phyloP scores from a whole-genome alignment of 2,329 filamentous ascomycete species.

The Chrysoporthe deuterocubensis region DNA sequence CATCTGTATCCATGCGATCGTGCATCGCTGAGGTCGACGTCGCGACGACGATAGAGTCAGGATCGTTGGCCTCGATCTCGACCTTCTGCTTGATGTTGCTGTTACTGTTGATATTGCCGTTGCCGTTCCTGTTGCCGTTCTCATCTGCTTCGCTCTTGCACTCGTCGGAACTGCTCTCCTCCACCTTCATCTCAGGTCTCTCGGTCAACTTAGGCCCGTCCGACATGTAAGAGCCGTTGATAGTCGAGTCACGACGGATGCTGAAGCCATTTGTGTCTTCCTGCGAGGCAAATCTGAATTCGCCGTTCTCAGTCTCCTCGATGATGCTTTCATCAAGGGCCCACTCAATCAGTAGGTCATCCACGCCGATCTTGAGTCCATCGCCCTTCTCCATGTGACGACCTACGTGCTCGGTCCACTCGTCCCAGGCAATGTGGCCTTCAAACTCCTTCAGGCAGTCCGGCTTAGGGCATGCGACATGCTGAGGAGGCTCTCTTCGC shows the following conservation, averaged over 20 bases:
- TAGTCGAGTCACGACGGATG: slow-evolving; percentile 31
- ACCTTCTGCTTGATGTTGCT: not conserved
- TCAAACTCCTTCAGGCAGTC: slow-evolving; percentile 75
- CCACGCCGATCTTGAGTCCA: slow-evolving; percentile 59
- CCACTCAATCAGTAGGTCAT: slow-evolving; percentile 62
- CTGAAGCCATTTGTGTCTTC: slow-evolving; percentile 38
- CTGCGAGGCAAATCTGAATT: slow-evolving; percentile 57
- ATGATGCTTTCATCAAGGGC: slow-evolving; percentile 68
- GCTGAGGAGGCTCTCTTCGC: slow-evolving; percentile 70
- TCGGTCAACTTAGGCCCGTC: slow-evolving; percentile 20
- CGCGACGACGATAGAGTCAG: slow-evolving; percentile 38
- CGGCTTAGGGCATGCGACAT: slow-evolving; percentile 70
- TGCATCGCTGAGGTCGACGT: slow-evolving; percentile 38
- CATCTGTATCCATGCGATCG: slow-evolving; percentile 41
- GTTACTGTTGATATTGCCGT: not conserved
- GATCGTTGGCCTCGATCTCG: slow-evolving; percentile 36
- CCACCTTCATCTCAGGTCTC: slow-evolving; percentile 8
- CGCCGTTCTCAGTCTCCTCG: slow-evolving; percentile 58
- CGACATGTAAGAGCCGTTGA: slow-evolving; percentile 27
- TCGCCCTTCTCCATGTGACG: slow-evolving; percentile 82
- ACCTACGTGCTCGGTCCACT: slow-evolving; percentile 91
- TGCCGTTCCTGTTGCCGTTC: not conserved
- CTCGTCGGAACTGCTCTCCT: slow-evolving; percentile 33
- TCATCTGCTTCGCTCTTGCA: slow-evolving; percentile 27
- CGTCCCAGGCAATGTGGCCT: slow-evolving; percentile 79